phyloP scores from a whole-genome alignment of 352 stramenopile genomes.

The Phytophthora multivora region DNA sequence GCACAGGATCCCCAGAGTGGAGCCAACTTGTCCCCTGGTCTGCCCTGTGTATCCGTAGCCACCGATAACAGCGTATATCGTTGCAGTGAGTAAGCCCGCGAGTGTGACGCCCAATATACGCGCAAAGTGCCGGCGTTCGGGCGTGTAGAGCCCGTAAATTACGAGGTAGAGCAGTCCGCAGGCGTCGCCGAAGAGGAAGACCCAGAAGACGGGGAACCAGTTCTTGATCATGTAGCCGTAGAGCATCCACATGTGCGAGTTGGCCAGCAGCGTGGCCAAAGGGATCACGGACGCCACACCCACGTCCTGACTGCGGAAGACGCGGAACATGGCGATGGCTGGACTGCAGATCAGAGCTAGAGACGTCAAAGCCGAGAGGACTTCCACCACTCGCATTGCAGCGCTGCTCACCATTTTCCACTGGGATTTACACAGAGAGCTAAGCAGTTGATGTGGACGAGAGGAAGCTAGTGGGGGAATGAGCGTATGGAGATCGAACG shows the following conservation, averaged over 20 bases:
- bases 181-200: constrained; percentile 35
- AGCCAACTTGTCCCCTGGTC: constrained; percentile 26
- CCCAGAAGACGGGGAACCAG: constrained; percentile 46
- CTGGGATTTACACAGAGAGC: neutral
- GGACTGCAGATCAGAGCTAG: constrained; percentile 48
- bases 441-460: neutral
- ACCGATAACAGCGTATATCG: constrained; percentile 40
- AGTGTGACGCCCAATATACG: constrained; percentile 18
- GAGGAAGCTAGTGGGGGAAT: neutral
- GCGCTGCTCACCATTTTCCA: constrained; percentile 18
- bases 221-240: constrained; percentile 50
- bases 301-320: constrained; percentile 35
- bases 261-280: constrained; percentile 40
- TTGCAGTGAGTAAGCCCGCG: constrained; percentile 20
- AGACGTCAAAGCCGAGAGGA: constrained; percentile 33
- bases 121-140: constrained; percentile 26
- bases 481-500: neutral
- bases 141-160: constrained; percentile 51
- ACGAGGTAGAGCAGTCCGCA: constrained; percentile 38
- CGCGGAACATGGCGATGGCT: constrained; percentile 30
- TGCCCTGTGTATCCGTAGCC: constrained; percentile 30
- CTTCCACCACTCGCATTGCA: constrained; percentile 21
- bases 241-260: constrained; percentile 48
- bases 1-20: constrained; percentile 33
- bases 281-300: constrained; percentile 41